Conservation (phyloP, 2,329 filamentous ascomycete genomes). For the Exophiala sp. region DNA sequence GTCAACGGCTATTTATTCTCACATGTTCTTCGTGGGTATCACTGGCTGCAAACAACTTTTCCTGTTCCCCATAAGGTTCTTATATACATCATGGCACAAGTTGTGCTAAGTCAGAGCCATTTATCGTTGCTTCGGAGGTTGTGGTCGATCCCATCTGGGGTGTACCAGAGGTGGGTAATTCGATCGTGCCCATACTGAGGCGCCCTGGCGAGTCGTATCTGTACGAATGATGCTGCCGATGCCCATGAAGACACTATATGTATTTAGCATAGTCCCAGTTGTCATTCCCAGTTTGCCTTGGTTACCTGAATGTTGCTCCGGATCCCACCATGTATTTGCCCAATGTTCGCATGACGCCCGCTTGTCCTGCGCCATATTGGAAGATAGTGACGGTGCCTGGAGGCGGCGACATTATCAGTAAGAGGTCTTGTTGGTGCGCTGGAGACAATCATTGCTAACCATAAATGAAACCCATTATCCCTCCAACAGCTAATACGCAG, state of each 20-base stretch:
- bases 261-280: conserved; percentile 35
- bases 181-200: conserved; percentile 71
- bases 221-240: conserved; percentile 95
- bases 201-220: conserved; percentile 73
- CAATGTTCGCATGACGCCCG: conserved; percentile 88
- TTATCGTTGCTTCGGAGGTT: conserved; percentile 1
- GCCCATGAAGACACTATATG: conserved; percentile 83
- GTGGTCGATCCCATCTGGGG: conserved; percentile 39
- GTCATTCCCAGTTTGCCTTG: conserved; percentile 1
- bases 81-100: conserved; percentile 14
- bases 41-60: conserved; percentile 21
- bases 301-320: conserved; percentile 91
- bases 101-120: neutral
- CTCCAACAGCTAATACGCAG: conserved; percentile 70
- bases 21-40: conserved; percentile 19
- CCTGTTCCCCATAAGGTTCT: conserved; percentile 1
- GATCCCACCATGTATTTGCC: conserved; percentile 97
- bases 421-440: neutral
- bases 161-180: conserved; percentile 71
- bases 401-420: conserved; percentile 21
- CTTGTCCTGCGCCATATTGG: conserved; percentile 86
- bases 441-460: conserved; percentile 53
- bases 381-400: conserved; percentile 90
- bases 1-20: neutral
- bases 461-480: conserved; percentile 97